phyloP scores from a whole-genome alignment of 225 moss, liverwort and hornwort species.

The Pseudisothecium myosuroides region DNA sequence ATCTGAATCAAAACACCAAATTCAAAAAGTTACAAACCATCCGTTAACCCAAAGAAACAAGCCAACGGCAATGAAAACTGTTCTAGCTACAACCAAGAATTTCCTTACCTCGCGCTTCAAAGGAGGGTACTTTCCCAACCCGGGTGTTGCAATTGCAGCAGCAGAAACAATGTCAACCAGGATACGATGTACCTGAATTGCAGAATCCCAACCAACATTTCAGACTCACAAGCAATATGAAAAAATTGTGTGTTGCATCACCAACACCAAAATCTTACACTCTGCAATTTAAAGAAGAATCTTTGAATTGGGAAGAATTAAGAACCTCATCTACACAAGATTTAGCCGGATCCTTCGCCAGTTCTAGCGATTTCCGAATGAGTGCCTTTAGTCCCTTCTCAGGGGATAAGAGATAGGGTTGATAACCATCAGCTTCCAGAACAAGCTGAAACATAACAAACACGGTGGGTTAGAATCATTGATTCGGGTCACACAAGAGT shows the following conservation, averaged over 20 bases:
- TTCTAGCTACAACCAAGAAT: neutral
- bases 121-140: constrained; percentile 92
- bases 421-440: constrained; percentile 96
- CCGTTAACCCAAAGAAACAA: neutral
- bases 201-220: neutral
- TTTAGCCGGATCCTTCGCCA: constrained; percentile 89
- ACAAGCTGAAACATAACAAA: constrained; percentile 42
- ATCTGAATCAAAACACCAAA: constrained; percentile 36
- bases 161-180: constrained; percentile 84
- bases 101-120: constrained; percentile 75
- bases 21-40: neutral
- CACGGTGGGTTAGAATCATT: too few relatives aligned
- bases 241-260: neutral
- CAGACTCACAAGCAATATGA: neutral
- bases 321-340: constrained; percentile 87
- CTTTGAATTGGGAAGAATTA: neutral
- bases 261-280: neutral
- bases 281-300: neutral
- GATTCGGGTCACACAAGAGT: neutral
- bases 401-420: constrained; percentile 88
- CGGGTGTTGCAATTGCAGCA: constrained; percentile 77
- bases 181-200: constrained; percentile 60
- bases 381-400: constrained; percentile 88
- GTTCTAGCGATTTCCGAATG: constrained; percentile 73
- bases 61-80: neutral